Base-by-base conservation (phyloP, 305 asterid species). In the Fraxinus platypoda region DNA sequence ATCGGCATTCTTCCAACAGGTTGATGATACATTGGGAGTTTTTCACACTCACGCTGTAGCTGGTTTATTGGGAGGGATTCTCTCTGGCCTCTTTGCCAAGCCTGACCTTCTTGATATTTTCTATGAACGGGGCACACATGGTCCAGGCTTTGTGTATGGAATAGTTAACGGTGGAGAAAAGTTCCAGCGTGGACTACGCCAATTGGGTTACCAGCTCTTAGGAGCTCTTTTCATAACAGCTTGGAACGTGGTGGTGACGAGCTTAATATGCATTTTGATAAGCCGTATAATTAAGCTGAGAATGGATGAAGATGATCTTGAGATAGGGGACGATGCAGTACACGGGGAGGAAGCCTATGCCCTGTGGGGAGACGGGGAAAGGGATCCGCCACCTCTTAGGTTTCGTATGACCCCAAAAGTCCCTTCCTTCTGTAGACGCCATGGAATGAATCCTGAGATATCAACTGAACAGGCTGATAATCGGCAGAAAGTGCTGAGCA, bases 11-110 rank as follows among this genome's bases (percentile, higher is more conserved):
- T 78, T 88, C 71, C 89, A 84, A 74, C 66, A 76, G 76, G 90
- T 88, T 25, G 89, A 88, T 6, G 89, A 88, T 23, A 88, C 90
- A 3, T 77, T 88, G 37, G 89, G 89, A 17, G 89, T 88, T 3
- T 88, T 88, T 9, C 91, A 88, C 75, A 84, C 89, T 15, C 91
- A 86, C 62, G 89, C 89, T 0, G 88, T 88, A 23, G 90, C 90
- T 8, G 90, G 90, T 2, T 30, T 82, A 21, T 31, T 88, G 11
- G 90, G 90, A 38, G 88, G 90, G 54, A 71, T 86, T 49, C 82
- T 82, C 21, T 80, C 88, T 0, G 90, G 90, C 8, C 13, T 88
- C 26, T 88, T 86, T 46, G 89, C 89, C 6, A 68, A 84, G 25
- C 88, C 91, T 0, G 72, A 78, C 0, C 81, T 88, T 3, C 64